Evolutionary conservation across 208 protist genomes (phyloP).

Genomic region (Trypanosoma scelopori): DNA sequence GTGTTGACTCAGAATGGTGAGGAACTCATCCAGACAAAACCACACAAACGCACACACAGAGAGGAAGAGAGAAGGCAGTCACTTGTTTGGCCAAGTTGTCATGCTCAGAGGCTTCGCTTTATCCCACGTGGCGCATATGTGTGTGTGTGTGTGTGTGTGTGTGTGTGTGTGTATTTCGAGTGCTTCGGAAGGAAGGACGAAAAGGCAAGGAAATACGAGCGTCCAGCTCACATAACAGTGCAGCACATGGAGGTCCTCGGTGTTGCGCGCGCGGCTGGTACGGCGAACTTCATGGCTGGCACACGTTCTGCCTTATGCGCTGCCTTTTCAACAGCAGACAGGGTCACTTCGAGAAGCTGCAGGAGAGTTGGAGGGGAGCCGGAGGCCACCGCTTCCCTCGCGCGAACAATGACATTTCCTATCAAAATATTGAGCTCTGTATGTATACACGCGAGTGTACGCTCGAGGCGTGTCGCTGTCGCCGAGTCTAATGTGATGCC

Average conservation of each 20-base stretch:
- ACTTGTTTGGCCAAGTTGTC: too few species aligned
- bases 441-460: constrained; percentile 50
- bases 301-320: constrained; percentile 35
- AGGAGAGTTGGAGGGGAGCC: constrained; percentile 38
- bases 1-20: too few species aligned
- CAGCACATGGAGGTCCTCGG: constrained; percentile 25
- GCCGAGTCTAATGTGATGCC: constrained; percentile 52
- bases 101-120: too few species aligned
- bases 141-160: too few species aligned
- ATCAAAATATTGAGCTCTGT: constrained; percentile 69
- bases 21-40: too few species aligned
- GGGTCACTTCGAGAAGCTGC: constrained; percentile 68
- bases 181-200: too few species aligned
- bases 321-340: constrained; percentile 52
- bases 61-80: too few species aligned
- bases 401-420: constrained; percentile 50
- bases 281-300: constrained; percentile 47
- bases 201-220: background rate
- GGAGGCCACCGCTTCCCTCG: constrained; percentile 34
- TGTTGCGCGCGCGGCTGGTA: constrained; percentile 35
- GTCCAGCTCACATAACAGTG: constrained; percentile 11
- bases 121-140: too few species aligned
- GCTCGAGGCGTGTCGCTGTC: constrained; percentile 47
- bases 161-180: too few species aligned
- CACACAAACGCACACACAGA: too few species aligned